Conservation (phyloP, 345 rosid genomes). For the Brassica juncea region DNA sequence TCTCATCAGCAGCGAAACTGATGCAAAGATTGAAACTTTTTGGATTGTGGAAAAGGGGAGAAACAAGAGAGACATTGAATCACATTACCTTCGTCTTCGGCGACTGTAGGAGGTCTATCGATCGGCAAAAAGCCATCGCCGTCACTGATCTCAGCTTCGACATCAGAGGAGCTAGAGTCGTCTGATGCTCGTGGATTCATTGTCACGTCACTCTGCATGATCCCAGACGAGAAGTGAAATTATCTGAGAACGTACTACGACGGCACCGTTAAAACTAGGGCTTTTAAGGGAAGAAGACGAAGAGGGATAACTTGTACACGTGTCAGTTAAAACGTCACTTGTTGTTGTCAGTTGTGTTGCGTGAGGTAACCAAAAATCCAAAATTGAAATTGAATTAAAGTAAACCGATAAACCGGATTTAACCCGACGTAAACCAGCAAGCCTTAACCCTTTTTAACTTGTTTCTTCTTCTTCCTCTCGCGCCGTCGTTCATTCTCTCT, state of each 20-base stretch:
- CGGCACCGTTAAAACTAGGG: conserved; percentile 22
- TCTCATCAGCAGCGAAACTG: conserved; percentile 33
- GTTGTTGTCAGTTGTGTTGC: conserved; percentile 1
- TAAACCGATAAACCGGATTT: conserved; percentile 1
- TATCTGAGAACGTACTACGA: conserved; percentile 26
- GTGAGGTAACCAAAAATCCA: background rate
- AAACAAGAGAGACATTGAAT: background rate
- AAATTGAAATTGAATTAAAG: background rate
- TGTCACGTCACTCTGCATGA: conserved; percentile 19
- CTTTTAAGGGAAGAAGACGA: conserved; percentile 18
- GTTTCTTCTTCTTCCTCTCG: conserved; percentile 9
- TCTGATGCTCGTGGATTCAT: conserved; percentile 46
- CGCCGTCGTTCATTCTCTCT: conserved; percentile 28
- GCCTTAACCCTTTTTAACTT: conserved; percentile 1
- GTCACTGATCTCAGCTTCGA: conserved; percentile 43
- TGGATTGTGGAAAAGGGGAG: background rate
- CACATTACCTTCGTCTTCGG: conserved; percentile 50
- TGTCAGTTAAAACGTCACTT: conserved; percentile 10
- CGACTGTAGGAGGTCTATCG: conserved; percentile 34
- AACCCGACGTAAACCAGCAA: background rate
- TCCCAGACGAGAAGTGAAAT: background rate
- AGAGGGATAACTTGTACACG: conserved; percentile 18
- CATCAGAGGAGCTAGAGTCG: conserved; percentile 56
- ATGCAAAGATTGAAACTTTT: conserved; percentile 14
- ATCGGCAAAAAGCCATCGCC: conserved; percentile 33